Evolutionary conservation across 192 early-diverging fungal genomes (phyloP), one percentile per base, ranked within the genome.

Genomic region (Entophlyctis helioformis): DNA sequence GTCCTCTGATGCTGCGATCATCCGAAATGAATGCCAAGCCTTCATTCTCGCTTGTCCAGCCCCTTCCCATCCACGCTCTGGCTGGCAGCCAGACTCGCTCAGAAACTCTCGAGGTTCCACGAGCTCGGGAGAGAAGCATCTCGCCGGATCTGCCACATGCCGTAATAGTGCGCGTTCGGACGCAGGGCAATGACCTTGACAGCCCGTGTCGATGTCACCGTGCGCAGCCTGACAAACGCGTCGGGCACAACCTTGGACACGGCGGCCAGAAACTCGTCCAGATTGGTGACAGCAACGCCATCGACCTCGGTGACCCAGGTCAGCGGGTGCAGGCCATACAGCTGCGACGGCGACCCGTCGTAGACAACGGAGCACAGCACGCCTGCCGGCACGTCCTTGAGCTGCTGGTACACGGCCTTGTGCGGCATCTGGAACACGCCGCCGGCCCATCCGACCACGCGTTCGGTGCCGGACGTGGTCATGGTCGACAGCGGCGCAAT

Each of bases 371-470:
- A 56, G 42, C 61, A 63, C n/a, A 63, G 54, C 13, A 67, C 61
- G 18, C 68, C 68, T 16, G 46, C 50, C 2, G 68, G 68, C 6
- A 71, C 50, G 21, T 32, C 29, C 36, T 64, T 66, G 20, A 65
- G 56, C 29, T 66, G 63, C 34, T 63, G 62, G 33, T 50, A 66
- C 0, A 71, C 28, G 15, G 61, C 52, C 16, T 54, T 62, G 39
- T 62, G 63, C 19, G 68, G 68, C 59, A 63, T 70, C 40, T 71
- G 68, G 43, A 71, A 52, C 25, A 58, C 50, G 2, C 41, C 56
- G 1, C 56, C 56, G 8, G 48, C 56, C 56, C 56, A 58, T 2
- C 49, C 49, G 44, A 40, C 24, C 8, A 53, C 38, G 16, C 49
- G 19, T 3, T 40, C 39, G 12, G 49, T 51, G 9, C 38, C 49